Evolutionary conservation across 1,284 basidiomycete genomes (phyloP).

Genomic region (Boletellus deceptivus): DNA sequence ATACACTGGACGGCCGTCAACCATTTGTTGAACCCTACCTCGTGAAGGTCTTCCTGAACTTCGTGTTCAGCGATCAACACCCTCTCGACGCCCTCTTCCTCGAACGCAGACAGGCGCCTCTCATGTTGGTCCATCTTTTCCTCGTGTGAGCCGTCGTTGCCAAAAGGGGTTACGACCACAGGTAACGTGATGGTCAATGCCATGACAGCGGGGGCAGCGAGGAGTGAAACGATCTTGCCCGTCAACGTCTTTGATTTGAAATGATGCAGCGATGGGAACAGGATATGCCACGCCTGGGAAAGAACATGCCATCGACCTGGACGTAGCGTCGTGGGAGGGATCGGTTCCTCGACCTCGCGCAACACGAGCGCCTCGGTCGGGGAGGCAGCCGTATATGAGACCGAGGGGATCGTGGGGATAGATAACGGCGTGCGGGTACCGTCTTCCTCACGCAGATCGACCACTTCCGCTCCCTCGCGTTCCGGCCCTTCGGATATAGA

Average conservation of each 20-base stretch:
- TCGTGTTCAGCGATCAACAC: slow-evolving; percentile 65
- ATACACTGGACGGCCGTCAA: slow-evolving; percentile 79
- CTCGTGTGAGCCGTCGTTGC: slow-evolving; percentile 36
- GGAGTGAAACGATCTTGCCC: slow-evolving; percentile 72
- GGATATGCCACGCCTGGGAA: slow-evolving; percentile 49
- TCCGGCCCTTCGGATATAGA: slow-evolving; percentile 27
- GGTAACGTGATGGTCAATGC: slow-evolving; percentile 87
- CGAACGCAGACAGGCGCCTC: slow-evolving; percentile 57
- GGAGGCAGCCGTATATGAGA: slow-evolving; percentile 57
- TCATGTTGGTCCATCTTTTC: slow-evolving; percentile 41
- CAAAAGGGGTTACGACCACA: slow-evolving; percentile 75
- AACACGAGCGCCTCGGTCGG: slow-evolving; percentile 39
- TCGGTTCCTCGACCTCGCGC: slow-evolving; percentile 43
- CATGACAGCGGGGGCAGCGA: slow-evolving; percentile 87
- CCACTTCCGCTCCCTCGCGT: slow-evolving; percentile 8
- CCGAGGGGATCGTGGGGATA: slow-evolving; percentile 47
- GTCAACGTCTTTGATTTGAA: slow-evolving; percentile 72
- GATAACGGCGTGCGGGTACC: slow-evolving; percentile 16
- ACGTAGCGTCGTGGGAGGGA: slow-evolving; percentile 36
- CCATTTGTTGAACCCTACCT: slow-evolving; percentile 75
- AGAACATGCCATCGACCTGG: slow-evolving; percentile 44
- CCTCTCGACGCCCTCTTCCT: slow-evolving; percentile 60
- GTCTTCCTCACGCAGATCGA: slow-evolving; percentile 15
- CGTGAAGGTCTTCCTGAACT: slow-evolving; percentile 60
- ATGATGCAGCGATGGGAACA: slow-evolving; percentile 86